A percentile compares a stretch with the other conserved stretches of the same genome.
Evolutionary conservation across 129 eudicot genomes (phyloP).

Genomic region (Kitagawia praeruptora): DNA sequence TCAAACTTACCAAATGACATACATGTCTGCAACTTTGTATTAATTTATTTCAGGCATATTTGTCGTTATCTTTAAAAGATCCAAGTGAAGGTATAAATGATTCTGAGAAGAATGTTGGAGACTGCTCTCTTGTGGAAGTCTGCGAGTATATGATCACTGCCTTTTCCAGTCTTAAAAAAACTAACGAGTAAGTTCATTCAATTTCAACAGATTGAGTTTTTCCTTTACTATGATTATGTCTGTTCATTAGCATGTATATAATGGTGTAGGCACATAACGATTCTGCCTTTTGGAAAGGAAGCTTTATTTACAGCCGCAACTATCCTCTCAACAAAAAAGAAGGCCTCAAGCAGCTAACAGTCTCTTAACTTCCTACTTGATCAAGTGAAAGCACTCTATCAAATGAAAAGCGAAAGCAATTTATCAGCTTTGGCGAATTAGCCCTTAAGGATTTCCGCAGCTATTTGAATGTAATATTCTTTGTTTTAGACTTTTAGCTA

Average conservation of each 20-base stretch:
- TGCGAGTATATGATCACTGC: conserved; percentile 62
- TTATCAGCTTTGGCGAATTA: no score
- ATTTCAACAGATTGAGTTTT: neutral
- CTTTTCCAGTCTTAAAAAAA: conserved; percentile 48
- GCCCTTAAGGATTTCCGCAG: neutral
- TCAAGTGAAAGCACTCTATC: neutral
- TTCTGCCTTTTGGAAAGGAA: conserved; percentile 52
- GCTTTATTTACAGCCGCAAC: conserved; percentile 83
- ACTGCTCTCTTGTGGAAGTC: conserved; percentile 34
- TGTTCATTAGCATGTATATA: neutral
- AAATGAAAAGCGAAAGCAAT: no score
- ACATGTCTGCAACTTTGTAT: neutral
- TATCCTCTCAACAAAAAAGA: conserved; percentile 42
- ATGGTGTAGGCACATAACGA: conserved; percentile 43
- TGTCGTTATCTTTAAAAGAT: conserved; percentile 33
- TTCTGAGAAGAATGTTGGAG: conserved; percentile 26
- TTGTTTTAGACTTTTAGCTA: neutral
- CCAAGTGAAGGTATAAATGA: conserved; percentile 29
- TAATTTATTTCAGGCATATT: conserved; percentile 48
- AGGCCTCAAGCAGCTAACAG: conserved; percentile 5
- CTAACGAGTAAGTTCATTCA: conserved; percentile 40
- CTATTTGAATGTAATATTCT: neutral
- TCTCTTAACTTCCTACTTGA: neutral
- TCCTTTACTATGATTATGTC: neutral
- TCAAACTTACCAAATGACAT: neutral